Evolutionary conservation across 768 basidiomycete species (phyloP).

Genomic region (Calvatia gigantea): DNA sequence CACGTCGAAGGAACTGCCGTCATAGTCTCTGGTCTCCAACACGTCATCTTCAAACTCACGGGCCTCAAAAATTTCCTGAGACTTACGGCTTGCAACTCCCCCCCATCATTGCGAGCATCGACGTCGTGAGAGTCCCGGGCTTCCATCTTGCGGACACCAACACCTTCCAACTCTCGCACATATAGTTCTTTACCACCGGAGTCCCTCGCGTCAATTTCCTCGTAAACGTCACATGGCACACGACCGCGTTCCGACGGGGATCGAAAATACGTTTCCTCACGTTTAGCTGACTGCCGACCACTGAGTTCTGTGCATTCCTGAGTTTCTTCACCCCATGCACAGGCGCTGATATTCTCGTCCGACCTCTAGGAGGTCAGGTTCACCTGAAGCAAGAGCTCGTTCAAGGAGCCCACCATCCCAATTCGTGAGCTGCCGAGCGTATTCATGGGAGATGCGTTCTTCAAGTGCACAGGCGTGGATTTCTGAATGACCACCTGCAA

Average conservation of each 20-base stretch:
- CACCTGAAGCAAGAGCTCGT: background rate
- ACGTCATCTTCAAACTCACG: background rate
- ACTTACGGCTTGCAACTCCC: background rate
- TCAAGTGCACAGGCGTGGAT: background rate
- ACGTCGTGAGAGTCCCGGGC: background rate
- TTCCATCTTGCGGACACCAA: background rate
- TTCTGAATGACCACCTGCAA: background rate
- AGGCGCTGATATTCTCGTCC: background rate
- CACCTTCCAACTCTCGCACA: background rate
- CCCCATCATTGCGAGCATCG: background rate
- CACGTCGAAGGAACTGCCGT: background rate
- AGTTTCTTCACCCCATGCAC: background rate
- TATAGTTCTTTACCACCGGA: background rate
- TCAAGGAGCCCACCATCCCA: background rate
- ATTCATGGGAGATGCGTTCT: background rate
- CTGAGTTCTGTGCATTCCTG: background rate
- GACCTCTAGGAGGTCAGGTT: background rate
- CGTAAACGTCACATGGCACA: background rate
- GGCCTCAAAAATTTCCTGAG: background rate
- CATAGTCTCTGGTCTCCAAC: background rate
- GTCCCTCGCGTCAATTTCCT: background rate
- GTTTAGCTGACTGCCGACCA: no score
- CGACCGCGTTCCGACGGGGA: no score
- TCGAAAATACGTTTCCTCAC: no score
- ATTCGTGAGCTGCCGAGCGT: background rate